A percentile compares a stretch with the other conserved stretches of the same genome.
These are phyloP conservation scores for Phytophthora uliginosa DNA, from an alignment of 352 stramenopile genomes.

Conservation along the genomic window DNA sequence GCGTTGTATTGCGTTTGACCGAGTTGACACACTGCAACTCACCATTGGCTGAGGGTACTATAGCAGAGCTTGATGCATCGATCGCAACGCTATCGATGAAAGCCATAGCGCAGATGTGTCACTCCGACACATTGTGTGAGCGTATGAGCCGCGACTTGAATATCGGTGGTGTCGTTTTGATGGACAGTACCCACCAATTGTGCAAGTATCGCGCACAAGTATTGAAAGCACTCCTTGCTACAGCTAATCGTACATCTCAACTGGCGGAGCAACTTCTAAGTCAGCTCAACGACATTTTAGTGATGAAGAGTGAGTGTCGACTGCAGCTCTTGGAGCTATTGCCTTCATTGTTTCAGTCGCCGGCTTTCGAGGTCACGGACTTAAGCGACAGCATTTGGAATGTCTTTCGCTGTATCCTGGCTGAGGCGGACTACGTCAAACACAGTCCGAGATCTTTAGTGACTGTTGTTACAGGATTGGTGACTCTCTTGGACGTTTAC, in stretches of 20 bases:
- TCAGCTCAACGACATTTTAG: not conserved
- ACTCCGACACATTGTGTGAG: slow-evolving; percentile 9
- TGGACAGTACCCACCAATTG: not conserved
- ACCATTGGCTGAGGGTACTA: not conserved
- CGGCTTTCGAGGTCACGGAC: not conserved
- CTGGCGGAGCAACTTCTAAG: slow-evolving; percentile 2
- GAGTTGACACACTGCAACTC: not conserved
- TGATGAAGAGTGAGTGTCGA: not conserved
- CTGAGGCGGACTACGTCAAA: not conserved
- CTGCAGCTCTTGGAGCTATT: slow-evolving; percentile 14
- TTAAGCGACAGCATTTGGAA: not conserved
- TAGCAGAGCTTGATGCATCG: not conserved
- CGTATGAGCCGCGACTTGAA: slow-evolving; percentile 7
- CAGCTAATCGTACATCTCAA: not conserved
- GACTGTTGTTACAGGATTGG: slow-evolving; percentile 1
- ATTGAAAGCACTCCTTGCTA: slow-evolving; percentile 4
- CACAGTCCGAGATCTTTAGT: not conserved
- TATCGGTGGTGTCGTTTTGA: slow-evolving; percentile 8
- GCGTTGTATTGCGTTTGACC: slow-evolving; percentile 13
- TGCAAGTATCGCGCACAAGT: not conserved
- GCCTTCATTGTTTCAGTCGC: not conserved
- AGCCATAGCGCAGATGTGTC: not conserved
- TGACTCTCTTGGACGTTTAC: not conserved
- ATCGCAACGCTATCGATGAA: slow-evolving; percentile 9
- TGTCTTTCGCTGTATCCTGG: not conserved